A percentile compares a stretch with the other conserved stretches of the same genome.
Conservation (phyloP, 495 filamentous ascomycete species). For the Penicillium pulvis region DNA sequence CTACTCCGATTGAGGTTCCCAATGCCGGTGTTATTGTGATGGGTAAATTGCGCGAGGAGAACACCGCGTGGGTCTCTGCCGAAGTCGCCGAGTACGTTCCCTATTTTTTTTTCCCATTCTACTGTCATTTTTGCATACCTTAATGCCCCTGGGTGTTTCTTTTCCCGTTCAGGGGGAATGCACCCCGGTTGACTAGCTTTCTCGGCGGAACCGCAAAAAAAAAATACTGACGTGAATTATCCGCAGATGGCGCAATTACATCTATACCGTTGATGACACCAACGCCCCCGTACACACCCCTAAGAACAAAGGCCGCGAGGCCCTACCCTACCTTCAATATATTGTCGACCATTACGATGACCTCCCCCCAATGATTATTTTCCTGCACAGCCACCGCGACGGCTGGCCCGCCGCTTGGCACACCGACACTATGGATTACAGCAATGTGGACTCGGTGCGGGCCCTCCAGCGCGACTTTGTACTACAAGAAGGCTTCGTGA, state of each 20-base stretch:
- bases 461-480: constrained; percentile 40
- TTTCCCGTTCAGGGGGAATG: neutral
- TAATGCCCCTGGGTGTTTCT: neutral
- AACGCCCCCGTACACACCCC: constrained; percentile 40
- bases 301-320: constrained; percentile 50
- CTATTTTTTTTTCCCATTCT: neutral
- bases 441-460: constrained; percentile 46
- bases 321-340: constrained; percentile 51
- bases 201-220: constrained; percentile 2
- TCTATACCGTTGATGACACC: constrained; percentile 50
- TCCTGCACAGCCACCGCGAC: constrained; percentile 47
- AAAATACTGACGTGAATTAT: constrained; percentile 13
- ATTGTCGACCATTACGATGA: constrained; percentile 50
- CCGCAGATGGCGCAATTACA: constrained; percentile 44
- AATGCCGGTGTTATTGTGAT: constrained; percentile 47
- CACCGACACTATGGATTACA: constrained; percentile 46
- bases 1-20: constrained; percentile 38
- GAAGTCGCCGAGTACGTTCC: constrained; percentile 45
- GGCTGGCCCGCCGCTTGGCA: constrained; percentile 48
- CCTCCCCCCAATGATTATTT: constrained; percentile 42
- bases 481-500: constrained; percentile 41
- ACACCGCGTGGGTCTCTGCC: constrained; percentile 42
- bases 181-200: neutral
- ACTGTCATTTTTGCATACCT: constrained; percentile 3
- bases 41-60: constrained; percentile 39